Evolutionary conservation across 768 basidiomycete genomes (phyloP).

Genomic region (Pluteus cervinus): DNA sequence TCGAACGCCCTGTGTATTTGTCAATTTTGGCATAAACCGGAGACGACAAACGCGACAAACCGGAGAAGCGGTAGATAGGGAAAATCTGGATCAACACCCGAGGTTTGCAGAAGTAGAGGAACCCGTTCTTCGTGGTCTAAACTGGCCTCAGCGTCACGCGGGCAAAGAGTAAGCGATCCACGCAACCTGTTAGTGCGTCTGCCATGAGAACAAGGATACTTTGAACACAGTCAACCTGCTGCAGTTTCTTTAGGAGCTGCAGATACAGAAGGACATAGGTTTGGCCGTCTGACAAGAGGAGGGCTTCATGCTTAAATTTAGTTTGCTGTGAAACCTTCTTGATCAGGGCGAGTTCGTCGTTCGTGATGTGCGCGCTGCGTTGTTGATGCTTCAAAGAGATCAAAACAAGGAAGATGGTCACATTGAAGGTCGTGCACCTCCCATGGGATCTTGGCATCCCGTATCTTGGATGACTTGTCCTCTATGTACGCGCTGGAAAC

Average conservation of each 20-base stretch:
- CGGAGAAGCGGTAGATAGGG: conserved; percentile 77
- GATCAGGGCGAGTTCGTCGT: conserved; percentile 80
- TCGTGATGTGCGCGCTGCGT: conserved; percentile 83
- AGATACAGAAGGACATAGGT: conserved; percentile 88
- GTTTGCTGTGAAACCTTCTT: conserved; percentile 88
- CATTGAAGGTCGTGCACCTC: conserved; percentile 51
- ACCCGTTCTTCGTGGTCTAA: conserved; percentile 86
- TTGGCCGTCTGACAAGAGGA: conserved; percentile 76
- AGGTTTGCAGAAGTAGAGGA: conserved; percentile 60
- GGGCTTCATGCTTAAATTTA: conserved; percentile 63
- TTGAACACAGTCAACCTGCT: conserved; percentile 83
- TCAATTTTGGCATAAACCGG: neutral
- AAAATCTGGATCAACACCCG: conserved; percentile 66
- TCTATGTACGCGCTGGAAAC: conserved; percentile 83
- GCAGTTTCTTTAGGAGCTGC: conserved; percentile 77
- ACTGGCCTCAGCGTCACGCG: neutral
- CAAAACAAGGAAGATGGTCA: neutral
- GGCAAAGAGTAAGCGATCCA: neutral
- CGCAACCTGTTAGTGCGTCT: conserved; percentile 77
- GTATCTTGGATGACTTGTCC: conserved; percentile 81
- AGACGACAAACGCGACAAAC: conserved; percentile 27
- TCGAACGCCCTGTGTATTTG: conserved; percentile 56
- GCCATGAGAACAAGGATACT: conserved; percentile 81
- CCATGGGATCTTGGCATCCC: conserved; percentile 91
- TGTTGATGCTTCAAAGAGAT: conserved; percentile 72